Evolutionary conservation across 2,329 filamentous ascomycete species (phyloP).

Genomic region (Penicillium sp.): DNA sequence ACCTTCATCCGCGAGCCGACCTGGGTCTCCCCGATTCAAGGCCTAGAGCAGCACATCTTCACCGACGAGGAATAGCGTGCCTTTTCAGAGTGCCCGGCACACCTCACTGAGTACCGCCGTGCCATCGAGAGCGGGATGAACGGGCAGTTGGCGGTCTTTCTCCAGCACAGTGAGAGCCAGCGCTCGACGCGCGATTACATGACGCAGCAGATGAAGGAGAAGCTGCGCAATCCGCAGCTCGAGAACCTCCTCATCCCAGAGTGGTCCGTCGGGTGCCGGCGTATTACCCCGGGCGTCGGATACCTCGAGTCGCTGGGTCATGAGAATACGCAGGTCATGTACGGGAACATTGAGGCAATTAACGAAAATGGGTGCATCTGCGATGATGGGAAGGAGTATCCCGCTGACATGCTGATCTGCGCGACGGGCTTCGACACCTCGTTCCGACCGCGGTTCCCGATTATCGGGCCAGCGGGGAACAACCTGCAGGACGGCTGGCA

Average conservation of each 20-base stretch:
- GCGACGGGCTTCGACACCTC: conserved; percentile 33
- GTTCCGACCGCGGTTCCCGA: conserved; percentile 32
- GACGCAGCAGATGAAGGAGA: conserved; percentile 16
- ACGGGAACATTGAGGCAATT: conserved; percentile 42
- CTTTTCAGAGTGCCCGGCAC: conserved; percentile 25
- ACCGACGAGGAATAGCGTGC: conserved; percentile 29
- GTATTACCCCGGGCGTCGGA: conserved; percentile 57
- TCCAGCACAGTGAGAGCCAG: not conserved
- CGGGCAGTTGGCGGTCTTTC: conserved; percentile 9
- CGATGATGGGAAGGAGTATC: conserved; percentile 24
- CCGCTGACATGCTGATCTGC: conserved; percentile 28
- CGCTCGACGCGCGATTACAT: conserved; percentile 6
- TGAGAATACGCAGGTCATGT: conserved; percentile 40
- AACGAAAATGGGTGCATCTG: conserved; percentile 33
- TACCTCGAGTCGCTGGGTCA: conserved; percentile 55
- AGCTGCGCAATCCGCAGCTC: not conserved
- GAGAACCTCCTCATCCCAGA: conserved; percentile 25
- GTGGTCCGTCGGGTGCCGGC: conserved; percentile 43
- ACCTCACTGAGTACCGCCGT: conserved; percentile 8
- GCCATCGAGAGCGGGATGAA: conserved; percentile 12
- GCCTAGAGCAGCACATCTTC: conserved; percentile 29
- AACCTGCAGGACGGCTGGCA: conserved; percentile 35
- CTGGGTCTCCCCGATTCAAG: conserved; percentile 32
- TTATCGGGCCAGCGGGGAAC: conserved; percentile 31
- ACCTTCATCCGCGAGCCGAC: conserved; percentile 35